phyloP scores from a whole-genome alignment of 2,329 filamentous ascomycete genomes.

The Talaromyces albobiverticillius region DNA sequence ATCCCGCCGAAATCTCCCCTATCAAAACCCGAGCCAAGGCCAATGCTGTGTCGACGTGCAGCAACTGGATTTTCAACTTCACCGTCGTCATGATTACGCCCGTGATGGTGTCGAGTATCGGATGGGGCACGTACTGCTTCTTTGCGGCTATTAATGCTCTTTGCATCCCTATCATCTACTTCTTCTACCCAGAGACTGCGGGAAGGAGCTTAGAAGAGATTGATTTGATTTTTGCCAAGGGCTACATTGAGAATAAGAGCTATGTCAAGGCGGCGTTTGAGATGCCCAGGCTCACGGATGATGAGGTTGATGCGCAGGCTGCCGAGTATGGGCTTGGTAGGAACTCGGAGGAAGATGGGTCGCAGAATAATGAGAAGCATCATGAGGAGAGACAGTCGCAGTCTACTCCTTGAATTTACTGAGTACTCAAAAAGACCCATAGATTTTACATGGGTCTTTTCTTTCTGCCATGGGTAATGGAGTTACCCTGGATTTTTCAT shows the following conservation, averaged over 20 bases:
- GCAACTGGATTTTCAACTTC: constrained; percentile 58
- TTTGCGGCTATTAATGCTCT: constrained; percentile 40
- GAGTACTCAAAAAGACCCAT: too few relatives aligned
- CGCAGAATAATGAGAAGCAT: constrained; percentile 3
- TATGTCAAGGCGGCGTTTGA: constrained; percentile 33
- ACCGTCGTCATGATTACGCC: constrained; percentile 52
- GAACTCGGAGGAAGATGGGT: constrained; percentile 1
- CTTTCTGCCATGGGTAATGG: neutral
- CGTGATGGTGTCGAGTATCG: constrained; percentile 37
- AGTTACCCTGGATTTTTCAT: neutral
- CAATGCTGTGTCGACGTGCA: constrained; percentile 53
- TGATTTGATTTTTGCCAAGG: constrained; percentile 46
- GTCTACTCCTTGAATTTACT: too few relatives aligned
- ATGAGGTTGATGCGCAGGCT: constrained; percentile 33
- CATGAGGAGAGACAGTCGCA: constrained; percentile 3
- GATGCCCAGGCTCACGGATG: constrained; percentile 32
- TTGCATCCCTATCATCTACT: constrained; percentile 53
- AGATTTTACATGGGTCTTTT: neutral
- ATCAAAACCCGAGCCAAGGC: constrained; percentile 56
- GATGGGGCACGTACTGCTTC: constrained; percentile 46
- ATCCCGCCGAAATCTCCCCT: constrained; percentile 52
- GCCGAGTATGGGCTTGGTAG: constrained; percentile 25
- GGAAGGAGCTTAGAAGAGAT: constrained; percentile 45
- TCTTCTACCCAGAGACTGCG: constrained; percentile 54
- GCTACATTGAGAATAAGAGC: constrained; percentile 40